phyloP scores from a whole-genome alignment of 306 rosid species.

The Pyrus pyrifolia region DNA sequence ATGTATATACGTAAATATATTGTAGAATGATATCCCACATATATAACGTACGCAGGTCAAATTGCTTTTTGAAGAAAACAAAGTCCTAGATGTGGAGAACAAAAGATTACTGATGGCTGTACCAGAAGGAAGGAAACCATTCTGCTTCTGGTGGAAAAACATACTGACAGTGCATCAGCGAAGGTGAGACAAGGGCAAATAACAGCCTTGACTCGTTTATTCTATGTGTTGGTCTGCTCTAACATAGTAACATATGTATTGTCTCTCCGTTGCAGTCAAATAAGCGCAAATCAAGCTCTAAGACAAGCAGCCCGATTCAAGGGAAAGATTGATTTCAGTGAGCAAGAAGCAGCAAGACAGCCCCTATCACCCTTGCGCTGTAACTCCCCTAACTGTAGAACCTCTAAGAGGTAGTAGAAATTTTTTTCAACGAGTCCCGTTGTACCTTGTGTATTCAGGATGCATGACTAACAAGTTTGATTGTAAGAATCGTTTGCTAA shows the following conservation, averaged over 20 bases:
- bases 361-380: slow-evolving; percentile 71
- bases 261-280: slow-evolving; percentile 53
- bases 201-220: not conserved
- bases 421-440: slow-evolving; percentile 1
- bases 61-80: slow-evolving; percentile 64
- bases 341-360: slow-evolving; percentile 43
- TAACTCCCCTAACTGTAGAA: slow-evolving; percentile 65
- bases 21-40: too few relatives aligned
- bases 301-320: slow-evolving; percentile 43
- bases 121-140: slow-evolving; percentile 43
- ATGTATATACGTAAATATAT: not conserved
- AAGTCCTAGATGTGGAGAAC: slow-evolving; percentile 52
- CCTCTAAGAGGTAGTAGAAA: slow-evolving; percentile 36
- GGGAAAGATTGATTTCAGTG: slow-evolving; percentile 58
- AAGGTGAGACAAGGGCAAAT: slow-evolving; percentile 43
- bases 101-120: slow-evolving; percentile 39
- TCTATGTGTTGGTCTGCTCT: not conserved
- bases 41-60: slow-evolving; percentile 40
- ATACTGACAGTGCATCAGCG: slow-evolving; percentile 48
- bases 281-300: slow-evolving; percentile 64
- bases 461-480: slow-evolving; percentile 15
- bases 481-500: slow-evolving; percentile 12
- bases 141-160: slow-evolving; percentile 55
- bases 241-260: not conserved
- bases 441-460: slow-evolving; percentile 4